Base-by-base conservation (phyloP, 1,284 basidiomycete genomes). In the Pseudozyma pruni region DNA sequence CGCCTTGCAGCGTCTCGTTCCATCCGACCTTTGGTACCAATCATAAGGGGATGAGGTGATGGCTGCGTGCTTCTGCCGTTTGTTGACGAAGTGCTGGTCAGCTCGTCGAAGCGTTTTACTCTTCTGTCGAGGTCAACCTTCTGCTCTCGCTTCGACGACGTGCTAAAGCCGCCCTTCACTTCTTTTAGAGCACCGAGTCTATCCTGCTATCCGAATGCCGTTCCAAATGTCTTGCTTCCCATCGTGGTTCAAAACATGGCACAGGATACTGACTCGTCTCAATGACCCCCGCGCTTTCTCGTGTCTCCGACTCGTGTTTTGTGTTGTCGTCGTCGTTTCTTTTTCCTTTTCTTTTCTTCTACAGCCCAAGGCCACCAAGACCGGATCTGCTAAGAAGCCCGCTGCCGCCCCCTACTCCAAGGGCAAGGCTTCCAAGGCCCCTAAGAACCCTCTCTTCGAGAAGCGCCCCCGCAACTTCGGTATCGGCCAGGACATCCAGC, bases 401-500 rank as follows among this genome's bases (percentile, higher is more conserved):
- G 72, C 78, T 40, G 53, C 78, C 38, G 59, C 70, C 48, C 79
- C 75, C 37, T 78, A 79, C 77, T 64, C 69, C 54, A 80, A 80
- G 74, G 74, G 77, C 44, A 76, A 78, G 67, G 72, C 68, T 43
- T 63, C 64, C 75, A 86, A 86, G 84, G 83, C 87, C 55, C 88
- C 89, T 83, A 94, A 94, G 87, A 97, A 98, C 88, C 93, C 95
- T 83, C 90, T 98, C 81, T 96, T 98, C 84, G 94, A 97, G 88
- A 85, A 93, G 73, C 87, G 84, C 72, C 88, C 93, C 79, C 91
- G 90, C 84, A 94, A 93, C 87, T 98, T 96, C 84, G 93, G 93
- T 84, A 94, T 98, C 73, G 95, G 94, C 83, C 93, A 95, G 86
- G 92, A 96, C 86, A 89, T 98, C 82, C 92, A 91, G 82, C 94